These are phyloP conservation scores for Prunus mongolica DNA, from an alignment of 306 rosid species.

Conservation along the genomic window DNA sequence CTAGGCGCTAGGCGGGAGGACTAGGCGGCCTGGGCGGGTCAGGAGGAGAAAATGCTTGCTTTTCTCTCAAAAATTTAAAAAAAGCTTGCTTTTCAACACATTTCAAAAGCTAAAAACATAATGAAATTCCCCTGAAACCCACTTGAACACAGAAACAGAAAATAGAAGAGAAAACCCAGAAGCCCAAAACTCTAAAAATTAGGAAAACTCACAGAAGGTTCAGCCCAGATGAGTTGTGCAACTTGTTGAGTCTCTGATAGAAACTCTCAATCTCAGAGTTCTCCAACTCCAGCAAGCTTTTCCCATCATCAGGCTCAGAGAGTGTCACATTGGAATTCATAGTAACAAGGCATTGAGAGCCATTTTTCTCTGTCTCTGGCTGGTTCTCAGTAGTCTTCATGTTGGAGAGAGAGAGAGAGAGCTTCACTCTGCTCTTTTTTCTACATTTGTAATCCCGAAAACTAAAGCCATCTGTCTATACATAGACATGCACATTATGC, in stretches of 20 bases:
- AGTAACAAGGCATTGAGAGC: constrained; percentile 1
- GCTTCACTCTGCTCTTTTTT: background rate
- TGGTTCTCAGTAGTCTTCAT: constrained; percentile 18
- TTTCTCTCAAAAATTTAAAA: background rate
- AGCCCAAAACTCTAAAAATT: background rate
- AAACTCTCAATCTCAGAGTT: constrained; percentile 19
- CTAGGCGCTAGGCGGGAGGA: too few relatives aligned
- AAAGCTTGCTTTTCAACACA: background rate
- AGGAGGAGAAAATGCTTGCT: too few relatives aligned
- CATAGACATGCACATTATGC: background rate
- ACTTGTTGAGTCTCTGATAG: constrained; percentile 21
- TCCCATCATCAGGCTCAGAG: constrained; percentile 26
- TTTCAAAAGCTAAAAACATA: background rate
- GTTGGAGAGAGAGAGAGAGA: background rate
- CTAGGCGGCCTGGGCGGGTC: too few relatives aligned
- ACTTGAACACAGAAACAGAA: background rate
- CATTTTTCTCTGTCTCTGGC: constrained; percentile 9
- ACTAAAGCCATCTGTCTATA: background rate
- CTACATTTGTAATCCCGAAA: background rate
- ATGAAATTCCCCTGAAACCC: background rate
- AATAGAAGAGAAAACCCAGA: background rate
- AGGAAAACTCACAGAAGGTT: constrained; percentile 29
- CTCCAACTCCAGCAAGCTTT: constrained; percentile 4
- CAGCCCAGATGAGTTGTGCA: constrained; percentile 23
- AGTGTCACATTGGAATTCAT: background rate